phyloP scores from a whole-genome alignment of 164 flowering plant genomes.

The Tinospora cordifolia region DNA sequence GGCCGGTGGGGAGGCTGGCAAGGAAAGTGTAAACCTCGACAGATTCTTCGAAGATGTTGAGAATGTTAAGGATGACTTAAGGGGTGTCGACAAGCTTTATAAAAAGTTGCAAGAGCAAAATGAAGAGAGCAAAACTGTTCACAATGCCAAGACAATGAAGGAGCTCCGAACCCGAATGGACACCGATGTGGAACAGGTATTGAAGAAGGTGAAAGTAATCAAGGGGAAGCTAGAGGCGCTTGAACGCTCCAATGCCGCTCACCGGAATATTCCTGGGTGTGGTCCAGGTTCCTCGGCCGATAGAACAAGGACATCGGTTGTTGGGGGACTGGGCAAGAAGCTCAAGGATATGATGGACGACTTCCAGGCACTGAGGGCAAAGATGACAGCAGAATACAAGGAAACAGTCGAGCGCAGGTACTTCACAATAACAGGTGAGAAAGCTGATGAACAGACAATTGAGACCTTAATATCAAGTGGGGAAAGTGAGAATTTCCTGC shows the following conservation, averaged over 20 bases:
- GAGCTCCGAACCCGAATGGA: constrained; percentile 24
- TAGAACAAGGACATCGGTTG: constrained; percentile 29
- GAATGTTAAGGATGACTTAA: constrained; percentile 28
- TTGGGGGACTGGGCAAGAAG: constrained; percentile 28
- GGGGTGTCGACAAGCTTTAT: constrained; percentile 20
- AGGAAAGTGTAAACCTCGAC: constrained; percentile 25
- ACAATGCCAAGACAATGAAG: constrained; percentile 27
- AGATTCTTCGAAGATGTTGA: constrained; percentile 31
- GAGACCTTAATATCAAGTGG: constrained; percentile 27
- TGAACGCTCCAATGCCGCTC: constrained; percentile 24
- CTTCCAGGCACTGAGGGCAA: constrained; percentile 21
- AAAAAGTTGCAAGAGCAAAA: constrained; percentile 21
- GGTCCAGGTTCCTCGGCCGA: constrained; percentile 30
- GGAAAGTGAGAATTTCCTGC: constrained; percentile 24
- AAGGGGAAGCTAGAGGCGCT: constrained; percentile 28
- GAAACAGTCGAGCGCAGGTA: constrained; percentile 34
- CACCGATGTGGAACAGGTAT: constrained; percentile 22
- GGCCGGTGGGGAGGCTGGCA: constrained; percentile 9
- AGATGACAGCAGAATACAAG: constrained; percentile 21
- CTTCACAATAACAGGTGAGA: constrained; percentile 28
- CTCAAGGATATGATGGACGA: constrained; percentile 33
- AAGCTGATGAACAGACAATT: constrained; percentile 22
- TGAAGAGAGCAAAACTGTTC: constrained; percentile 26
- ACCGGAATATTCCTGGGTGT: constrained; percentile 26
- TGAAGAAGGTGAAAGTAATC: constrained; percentile 20